These are phyloP conservation scores for Westerdykella ornata DNA, from an alignment of 2,329 filamentous ascomycete species.

Conservation along the genomic window DNA sequence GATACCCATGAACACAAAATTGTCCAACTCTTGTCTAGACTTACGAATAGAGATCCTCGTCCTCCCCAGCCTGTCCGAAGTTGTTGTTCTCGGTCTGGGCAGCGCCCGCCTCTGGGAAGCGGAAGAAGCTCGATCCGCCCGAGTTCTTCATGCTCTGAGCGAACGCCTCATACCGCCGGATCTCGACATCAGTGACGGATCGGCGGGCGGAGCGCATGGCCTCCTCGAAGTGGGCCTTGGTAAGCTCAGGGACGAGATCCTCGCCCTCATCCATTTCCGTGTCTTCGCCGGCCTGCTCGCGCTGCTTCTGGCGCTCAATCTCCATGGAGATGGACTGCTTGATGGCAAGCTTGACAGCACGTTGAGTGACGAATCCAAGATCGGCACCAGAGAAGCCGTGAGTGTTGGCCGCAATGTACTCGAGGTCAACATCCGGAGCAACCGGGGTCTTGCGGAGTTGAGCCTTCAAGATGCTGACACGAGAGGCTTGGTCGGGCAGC, in stretches of 20 bases:
- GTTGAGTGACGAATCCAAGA: slow-evolving; percentile 97
- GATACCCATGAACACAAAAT: slow-evolving; percentile 5
- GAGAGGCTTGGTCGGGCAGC: slow-evolving; percentile 83
- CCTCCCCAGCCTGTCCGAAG: slow-evolving; percentile 82
- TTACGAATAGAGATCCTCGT: slow-evolving; percentile 97
- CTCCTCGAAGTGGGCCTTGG: slow-evolving; percentile 96
- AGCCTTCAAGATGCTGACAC: slow-evolving; percentile 83
- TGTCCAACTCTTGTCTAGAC: slow-evolving; percentile 8
- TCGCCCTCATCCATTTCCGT: slow-evolving; percentile 71
- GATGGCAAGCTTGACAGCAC: slow-evolving; percentile 98
- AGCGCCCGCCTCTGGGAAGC: slow-evolving; percentile 63
- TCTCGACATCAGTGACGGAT: slow-evolving; percentile 94
- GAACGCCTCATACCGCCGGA: slow-evolving; percentile 96
- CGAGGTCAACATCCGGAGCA: slow-evolving; percentile 74
- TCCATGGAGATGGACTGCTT: slow-evolving; percentile 89
- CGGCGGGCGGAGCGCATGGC: slow-evolving; percentile 91
- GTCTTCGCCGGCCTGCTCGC: slow-evolving; percentile 64
- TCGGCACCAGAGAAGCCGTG: slow-evolving; percentile 99
- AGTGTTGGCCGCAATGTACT: slow-evolving; percentile 91
- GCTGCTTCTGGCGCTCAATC: slow-evolving; percentile 84
- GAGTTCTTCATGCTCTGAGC: slow-evolving; percentile 99
- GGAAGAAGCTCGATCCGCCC: slow-evolving; percentile 93
- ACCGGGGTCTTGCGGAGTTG: slow-evolving; percentile 98
- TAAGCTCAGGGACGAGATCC: slow-evolving; percentile 92
- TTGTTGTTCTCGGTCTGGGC: slow-evolving; percentile 42